Conservation (phyloP, 2,329 filamentous ascomycete genomes). For the Diaporthe sp. region DNA sequence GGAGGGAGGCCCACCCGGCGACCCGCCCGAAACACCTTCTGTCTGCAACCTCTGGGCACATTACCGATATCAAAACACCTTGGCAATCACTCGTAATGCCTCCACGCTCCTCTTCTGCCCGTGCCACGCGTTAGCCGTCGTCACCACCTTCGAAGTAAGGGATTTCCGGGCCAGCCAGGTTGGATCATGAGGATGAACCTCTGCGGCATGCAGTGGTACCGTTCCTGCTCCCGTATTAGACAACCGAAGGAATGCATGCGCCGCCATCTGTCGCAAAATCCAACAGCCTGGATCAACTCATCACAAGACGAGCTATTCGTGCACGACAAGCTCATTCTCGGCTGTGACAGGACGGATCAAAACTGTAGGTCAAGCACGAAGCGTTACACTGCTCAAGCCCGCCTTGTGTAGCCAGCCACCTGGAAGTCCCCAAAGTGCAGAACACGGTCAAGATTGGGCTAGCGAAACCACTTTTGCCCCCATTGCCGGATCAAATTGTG, state of each 20-base stretch:
- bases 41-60: slow-evolving; percentile 21
- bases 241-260: neutral
- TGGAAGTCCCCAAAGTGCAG: neutral
- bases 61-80: slow-evolving; percentile 29
- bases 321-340: slow-evolving; percentile 8
- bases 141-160: neutral
- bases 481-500: neutral
- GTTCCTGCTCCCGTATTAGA: slow-evolving; percentile 10
- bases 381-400: slow-evolving; percentile 28
- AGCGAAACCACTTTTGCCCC: neutral
- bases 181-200: slow-evolving; percentile 10
- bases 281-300: slow-evolving; percentile 12
- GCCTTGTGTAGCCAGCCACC: slow-evolving; percentile 4
- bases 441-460: neutral
- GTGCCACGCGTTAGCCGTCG: slow-evolving; percentile 22
- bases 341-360: neutral
- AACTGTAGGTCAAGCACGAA: neutral
- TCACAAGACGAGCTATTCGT: slow-evolving; percentile 15
- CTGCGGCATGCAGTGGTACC: neutral
- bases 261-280: neutral
- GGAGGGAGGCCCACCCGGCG: slow-evolving; percentile 18
- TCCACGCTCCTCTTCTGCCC: neutral
- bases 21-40: slow-evolving; percentile 29
- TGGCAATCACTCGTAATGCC: slow-evolving; percentile 24
- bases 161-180: neutral